Evolutionary conservation across 2,329 filamentous ascomycete genomes (phyloP), one percentile per base, ranked within the genome.

Genomic region (Leptographium procerum): DNA sequence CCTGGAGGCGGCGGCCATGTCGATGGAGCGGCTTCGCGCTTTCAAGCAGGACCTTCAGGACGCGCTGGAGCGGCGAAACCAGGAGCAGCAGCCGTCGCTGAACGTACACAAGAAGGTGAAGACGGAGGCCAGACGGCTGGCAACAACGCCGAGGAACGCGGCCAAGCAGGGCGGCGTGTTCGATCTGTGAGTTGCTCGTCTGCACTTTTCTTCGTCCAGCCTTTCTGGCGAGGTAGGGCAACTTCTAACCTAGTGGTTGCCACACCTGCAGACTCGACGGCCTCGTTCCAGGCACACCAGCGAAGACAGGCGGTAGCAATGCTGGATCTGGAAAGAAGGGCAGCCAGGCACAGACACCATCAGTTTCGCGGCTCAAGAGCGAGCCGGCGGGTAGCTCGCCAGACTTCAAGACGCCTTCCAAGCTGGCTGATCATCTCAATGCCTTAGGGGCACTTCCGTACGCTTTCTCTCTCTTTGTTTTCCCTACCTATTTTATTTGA

Each of bases 11-110:
- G 74, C 89, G 61, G 83, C 87, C 53, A 56, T 63, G 51, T 52
- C 60, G 9, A 77, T 95, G 48, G 82, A 87, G 43, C 86, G 82
- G 0, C 82, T 89, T 52, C 82, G 87, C 50, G 83, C 84, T 58
- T 87, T 99, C 69, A 96, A 96, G 71, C 88, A 90, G 68, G 86
- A 89, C 67, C 80, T 96, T 9, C 90, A 92, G 68, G 91, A 96
- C 66, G 79, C 82, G 43, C 75, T 97, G 56, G 91, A 96, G 70
- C 63, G 63, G 36, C 58, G 47, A 26, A 55, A 52, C 45, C 55
- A 56, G 45, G 55, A 51, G 88, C 62, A 87, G 85, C 66, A 81
- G 57, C 31, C 28, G 34, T 26, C n/a, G 7, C 52, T 52, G 34
- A 53, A 48, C 43, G 69, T 16, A 11, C 81, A 81, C 67, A 77